Evolutionary conservation across 2,329 filamentous ascomycete genomes (phyloP), one percentile per base, ranked within the genome.

Genomic region (Diatrype stigma): DNA sequence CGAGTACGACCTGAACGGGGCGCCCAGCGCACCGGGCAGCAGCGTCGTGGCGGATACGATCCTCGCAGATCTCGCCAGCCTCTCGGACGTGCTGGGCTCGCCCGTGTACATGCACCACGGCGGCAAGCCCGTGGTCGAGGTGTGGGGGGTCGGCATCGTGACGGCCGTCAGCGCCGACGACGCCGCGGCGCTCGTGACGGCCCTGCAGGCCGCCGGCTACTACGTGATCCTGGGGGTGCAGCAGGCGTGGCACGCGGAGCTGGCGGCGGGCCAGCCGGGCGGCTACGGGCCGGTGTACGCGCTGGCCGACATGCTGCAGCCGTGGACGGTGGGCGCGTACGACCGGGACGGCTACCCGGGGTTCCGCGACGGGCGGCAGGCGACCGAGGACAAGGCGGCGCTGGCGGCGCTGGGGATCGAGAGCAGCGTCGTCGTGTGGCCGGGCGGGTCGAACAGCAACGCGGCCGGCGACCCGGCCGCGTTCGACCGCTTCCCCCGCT

Each of bases 301-400:
- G 10, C 55, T 62, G n/a, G 60, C 60, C 32, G 57, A 63, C 40
- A 60, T 62, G 58, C 51, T 63, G 12, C 59, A 62, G 23, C 60
- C 60, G n/a, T 63, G 60, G 60, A 63, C 60, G 1, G 60, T 63
- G 2, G 60, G 60, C 37, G 35, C 60, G 11, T 62, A 63, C 46
- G 57, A 54, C 32, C 53, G 50, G 38, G 51, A 53, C 45, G 47
- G 51, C 37, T 63, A 63, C 46, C 48, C 47, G 16, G 56, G 38
- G 48, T 63, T 62, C 47, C 51, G 53, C 14, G 56, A 52, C n/a
- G 59, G 59, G 16, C 53, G 57, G 22, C 59, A 63, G 48, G 58
- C 60, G 3, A 52, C 55, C 37, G 59, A 62, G 46, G 59, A 63
- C 26, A 44, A 48, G 16, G 32, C 35, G 6, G 58, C 59, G 17